These are phyloP conservation scores for Diaporthe sp. DNA, from an alignment of 2,329 filamentous ascomycete species.

Conservation along the genomic window DNA sequence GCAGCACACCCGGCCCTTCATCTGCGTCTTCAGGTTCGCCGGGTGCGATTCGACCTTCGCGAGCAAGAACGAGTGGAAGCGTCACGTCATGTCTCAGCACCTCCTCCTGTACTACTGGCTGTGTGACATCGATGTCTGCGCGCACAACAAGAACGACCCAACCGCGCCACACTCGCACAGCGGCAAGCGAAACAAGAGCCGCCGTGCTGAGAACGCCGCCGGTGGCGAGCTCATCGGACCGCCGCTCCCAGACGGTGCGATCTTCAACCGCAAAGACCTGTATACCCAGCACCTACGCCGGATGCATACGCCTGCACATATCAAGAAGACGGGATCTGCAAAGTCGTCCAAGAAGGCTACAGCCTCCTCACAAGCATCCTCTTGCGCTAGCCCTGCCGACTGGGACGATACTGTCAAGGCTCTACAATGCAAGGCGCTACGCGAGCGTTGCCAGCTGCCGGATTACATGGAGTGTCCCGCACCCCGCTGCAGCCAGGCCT, in stretches of 20 bases:
- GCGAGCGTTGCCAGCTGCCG: slow-evolving; percentile 73
- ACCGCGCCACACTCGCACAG: slow-evolving; percentile 43
- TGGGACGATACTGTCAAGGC: slow-evolving; percentile 68
- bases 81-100: slow-evolving; percentile 86
- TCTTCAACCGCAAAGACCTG: slow-evolving; percentile 92
- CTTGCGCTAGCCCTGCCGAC: slow-evolving; percentile 42
- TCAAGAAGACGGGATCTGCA: slow-evolving; percentile 48
- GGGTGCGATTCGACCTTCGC: slow-evolving; percentile 80
- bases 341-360: slow-evolving; percentile 27
- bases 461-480: slow-evolving; percentile 71
- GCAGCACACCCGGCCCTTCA: slow-evolving; percentile 72
- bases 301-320: slow-evolving; percentile 76
- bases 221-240: slow-evolving; percentile 39
- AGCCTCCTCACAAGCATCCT: slow-evolving; percentile 1
- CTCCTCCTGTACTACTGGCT: slow-evolving; percentile 80
- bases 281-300: slow-evolving; percentile 90
- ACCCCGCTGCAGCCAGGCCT: slow-evolving; percentile 68
- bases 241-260: slow-evolving; percentile 65
- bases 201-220: slow-evolving; percentile 23
- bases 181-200: slow-evolving; percentile 34
- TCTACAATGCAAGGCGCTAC: slow-evolving; percentile 70
- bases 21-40: slow-evolving; percentile 83
- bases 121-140: slow-evolving; percentile 75
- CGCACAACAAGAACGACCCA: slow-evolving; percentile 48
- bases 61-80: slow-evolving; percentile 95